Percentiles rank a stretch among this genome's conserved stretches.
These are phyloP conservation scores for Pinus tabuliformis DNA, from an alignment of 75 land plant genomes.

Conservation along the genomic window DNA sequence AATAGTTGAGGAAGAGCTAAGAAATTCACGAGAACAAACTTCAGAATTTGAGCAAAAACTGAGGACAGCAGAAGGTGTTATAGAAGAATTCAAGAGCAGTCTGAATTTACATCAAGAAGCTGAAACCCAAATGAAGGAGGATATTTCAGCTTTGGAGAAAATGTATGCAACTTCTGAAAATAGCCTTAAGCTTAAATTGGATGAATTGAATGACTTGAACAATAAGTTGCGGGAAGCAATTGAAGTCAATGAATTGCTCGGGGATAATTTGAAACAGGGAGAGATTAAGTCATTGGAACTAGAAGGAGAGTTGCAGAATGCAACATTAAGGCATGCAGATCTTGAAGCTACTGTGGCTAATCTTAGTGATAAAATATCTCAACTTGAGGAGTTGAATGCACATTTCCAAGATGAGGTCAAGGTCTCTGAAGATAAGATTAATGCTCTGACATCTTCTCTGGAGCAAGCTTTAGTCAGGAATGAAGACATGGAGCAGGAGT, in stretches of 20 bases:
- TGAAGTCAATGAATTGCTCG: constrained; percentile 8
- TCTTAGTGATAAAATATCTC: too few relatives aligned
- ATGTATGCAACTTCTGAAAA: constrained; percentile 23
- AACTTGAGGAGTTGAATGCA: too few relatives aligned
- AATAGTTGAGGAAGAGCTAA: constrained; percentile 24
- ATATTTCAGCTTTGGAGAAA: constrained; percentile 29
- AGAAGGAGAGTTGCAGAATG: neutral
- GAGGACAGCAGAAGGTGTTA: constrained; percentile 22
- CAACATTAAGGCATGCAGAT: too few relatives aligned
- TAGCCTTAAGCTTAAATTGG: constrained; percentile 25
- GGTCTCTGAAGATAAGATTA: too few relatives aligned
- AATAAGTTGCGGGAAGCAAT: constrained; percentile 34
- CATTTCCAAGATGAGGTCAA: too few relatives aligned
- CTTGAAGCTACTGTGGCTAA: too few relatives aligned
- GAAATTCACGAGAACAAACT: constrained; percentile 28
- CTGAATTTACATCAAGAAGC: constrained; percentile 22
- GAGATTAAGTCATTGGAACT: constrained; percentile 15
- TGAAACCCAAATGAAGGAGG: constrained; percentile 41
- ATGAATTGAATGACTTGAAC: constrained; percentile 35
- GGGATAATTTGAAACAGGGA: constrained; percentile 18
- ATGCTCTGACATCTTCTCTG: too few relatives aligned
- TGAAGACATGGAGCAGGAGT: too few relatives aligned
- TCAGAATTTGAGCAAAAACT: constrained; percentile 31
- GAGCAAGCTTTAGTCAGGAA: too few relatives aligned
- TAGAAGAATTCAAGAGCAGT: constrained; percentile 32